Base-by-base conservation (phyloP, 805 yeast species). In the Kodamaea kakaduensis region DNA sequence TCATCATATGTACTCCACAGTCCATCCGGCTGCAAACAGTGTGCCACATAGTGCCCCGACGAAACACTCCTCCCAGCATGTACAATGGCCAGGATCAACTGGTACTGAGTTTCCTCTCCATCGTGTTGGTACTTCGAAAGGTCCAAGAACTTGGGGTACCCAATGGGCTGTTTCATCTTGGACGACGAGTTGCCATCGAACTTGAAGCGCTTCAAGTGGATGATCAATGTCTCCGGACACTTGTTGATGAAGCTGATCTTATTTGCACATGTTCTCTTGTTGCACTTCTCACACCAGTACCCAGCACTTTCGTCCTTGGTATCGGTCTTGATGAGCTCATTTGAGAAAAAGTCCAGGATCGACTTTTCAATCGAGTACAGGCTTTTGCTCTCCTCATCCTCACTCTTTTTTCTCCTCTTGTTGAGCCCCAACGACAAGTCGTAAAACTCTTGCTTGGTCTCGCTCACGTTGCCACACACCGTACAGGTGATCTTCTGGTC, bases 1-100 rank as follows among this genome's bases (percentile, higher is more conserved):
- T 93, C 98, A 55, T 93, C 97, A 58, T 90, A 93, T 7, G 87
- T 81, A 18, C 87, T 81, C 98, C 97, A 93, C 2, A 82, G 62
- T 2, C 88, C 90, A 59, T 85, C 93, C 1, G 97, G 95, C 59
- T 89, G 96, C 43, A 83, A 75, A 54, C 96, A 85, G 54, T 85
- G 87, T 1, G 95, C 84, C 40, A 88, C 76, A 52, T 93, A 93
- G 59, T 93, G 98, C 3, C 98, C 98, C 3, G 93, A 80, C 29
- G 88, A 79, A 9, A 89, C 80, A 1, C 96, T 84, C 44, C 97
- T 71, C 25, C 98, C 98, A 50, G 86, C 96, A 54, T 93, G 98
- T 4, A 88, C 90, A 41, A 90, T 84, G 12, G 90, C 96, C 15
- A 89, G 78, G 12, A 77, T 69, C 45, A 93, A 70, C 54, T 80